Conservation (phyloP, 148 eudicot genomes). For the Vaccinium macrocarpon region DNA sequence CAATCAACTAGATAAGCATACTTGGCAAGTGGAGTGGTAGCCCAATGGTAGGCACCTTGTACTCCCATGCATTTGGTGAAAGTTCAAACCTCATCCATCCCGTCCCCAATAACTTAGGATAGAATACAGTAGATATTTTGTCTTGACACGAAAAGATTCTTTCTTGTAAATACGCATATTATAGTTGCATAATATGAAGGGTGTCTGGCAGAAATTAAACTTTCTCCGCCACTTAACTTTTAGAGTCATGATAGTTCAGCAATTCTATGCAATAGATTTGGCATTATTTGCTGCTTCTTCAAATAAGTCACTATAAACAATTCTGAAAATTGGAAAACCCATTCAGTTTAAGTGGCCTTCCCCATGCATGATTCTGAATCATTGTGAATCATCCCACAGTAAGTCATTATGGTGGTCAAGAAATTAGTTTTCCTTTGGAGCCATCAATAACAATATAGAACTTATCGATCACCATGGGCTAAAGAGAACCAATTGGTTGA, state of each 20-base stretch:
- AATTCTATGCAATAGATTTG: neutral
- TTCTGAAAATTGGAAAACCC: neutral
- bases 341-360: neutral
- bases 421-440: neutral
- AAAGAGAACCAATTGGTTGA: neutral
- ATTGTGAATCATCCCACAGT: too few species aligned
- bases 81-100: too few species aligned
- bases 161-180: neutral
- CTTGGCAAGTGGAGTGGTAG: too few species aligned
- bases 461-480: neutral
- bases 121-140: too few species aligned
- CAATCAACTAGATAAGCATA: constrained; percentile 11
- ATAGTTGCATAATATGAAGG: neutral
- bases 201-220: neutral
- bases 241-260: neutral
- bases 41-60: too few species aligned
- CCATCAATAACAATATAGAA: neutral
- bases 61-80: too few species aligned
- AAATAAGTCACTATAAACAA: neutral
- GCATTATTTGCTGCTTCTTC: neutral
- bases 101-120: too few species aligned
- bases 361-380: neutral
- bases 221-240: neutral
- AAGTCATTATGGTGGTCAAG: neutral
- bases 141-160: too few species aligned